Percentiles rank a stretch among this genome's conserved stretches.
Conservation (phyloP, 805 yeast species). For the Pichia membranifaciens region DNA sequence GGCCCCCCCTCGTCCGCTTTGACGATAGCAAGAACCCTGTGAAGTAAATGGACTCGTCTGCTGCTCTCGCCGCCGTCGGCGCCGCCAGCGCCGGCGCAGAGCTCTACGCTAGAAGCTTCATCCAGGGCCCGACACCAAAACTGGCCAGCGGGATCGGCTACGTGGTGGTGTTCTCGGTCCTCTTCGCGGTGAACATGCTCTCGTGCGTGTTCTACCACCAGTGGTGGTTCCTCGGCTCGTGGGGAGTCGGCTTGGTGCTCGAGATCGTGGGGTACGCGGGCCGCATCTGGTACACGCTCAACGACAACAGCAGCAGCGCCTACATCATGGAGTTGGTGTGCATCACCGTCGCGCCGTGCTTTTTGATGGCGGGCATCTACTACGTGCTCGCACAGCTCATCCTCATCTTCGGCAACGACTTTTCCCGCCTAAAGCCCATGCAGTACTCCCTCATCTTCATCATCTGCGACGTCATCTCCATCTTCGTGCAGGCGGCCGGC, state of each 20-base stretch:
- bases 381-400: slow-evolving; percentile 56
- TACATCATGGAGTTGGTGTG: slow-evolving; percentile 56
- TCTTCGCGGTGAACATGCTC: slow-evolving; percentile 35
- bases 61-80: no score
- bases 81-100: no score
- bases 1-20: no score
- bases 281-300: slow-evolving; percentile 39
- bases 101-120: background rate
- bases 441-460: slow-evolving; percentile 56
- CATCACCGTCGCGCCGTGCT: slow-evolving; percentile 69
- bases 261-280: slow-evolving; percentile 64
- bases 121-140: slow-evolving; percentile 33
- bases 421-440: slow-evolving; percentile 45
- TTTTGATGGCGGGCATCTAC: slow-evolving; percentile 74
- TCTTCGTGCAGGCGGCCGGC: slow-evolving; percentile 62
- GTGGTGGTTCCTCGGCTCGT: slow-evolving; percentile 58
- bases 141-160: slow-evolving; percentile 54
- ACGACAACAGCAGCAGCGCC: slow-evolving; percentile 26
- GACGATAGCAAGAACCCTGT: no score
- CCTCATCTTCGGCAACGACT: slow-evolving; percentile 49
- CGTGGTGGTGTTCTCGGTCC: slow-evolving; percentile 46
- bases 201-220: slow-evolving; percentile 43
- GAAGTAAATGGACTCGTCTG: no score
- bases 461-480: slow-evolving; percentile 51
- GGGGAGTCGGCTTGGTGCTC: slow-evolving; percentile 48